Conservation (phyloP, 257 asterid genomes). For the Solanum verrucosum region DNA sequence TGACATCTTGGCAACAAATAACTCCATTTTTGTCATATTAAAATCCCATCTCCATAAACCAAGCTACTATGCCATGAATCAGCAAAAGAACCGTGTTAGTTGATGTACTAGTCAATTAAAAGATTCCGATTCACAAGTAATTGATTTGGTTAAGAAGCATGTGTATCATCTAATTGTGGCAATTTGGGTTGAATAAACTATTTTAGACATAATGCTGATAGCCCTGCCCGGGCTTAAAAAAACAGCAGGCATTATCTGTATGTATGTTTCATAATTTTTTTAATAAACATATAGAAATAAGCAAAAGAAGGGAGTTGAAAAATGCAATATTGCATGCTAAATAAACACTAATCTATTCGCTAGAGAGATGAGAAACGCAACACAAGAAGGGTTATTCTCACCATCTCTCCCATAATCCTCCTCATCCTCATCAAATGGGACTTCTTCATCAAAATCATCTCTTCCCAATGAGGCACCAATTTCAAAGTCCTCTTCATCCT, state of each 20-base stretch:
- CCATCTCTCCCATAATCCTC: conserved; percentile 20
- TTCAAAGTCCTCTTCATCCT: conserved; percentile 82
- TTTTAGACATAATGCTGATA: background rate
- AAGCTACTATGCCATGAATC: background rate
- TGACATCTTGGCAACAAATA: background rate
- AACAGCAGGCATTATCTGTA: background rate
- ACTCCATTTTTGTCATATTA: background rate
- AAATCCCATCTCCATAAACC: background rate
- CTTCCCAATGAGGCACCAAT: conserved; percentile 27
- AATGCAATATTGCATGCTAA: background rate
- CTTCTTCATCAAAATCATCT: conserved; percentile 86
- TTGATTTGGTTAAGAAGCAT: background rate
- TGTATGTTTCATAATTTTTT: background rate
- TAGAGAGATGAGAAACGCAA: background rate
- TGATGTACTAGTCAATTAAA: background rate
- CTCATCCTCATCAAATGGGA: conserved; percentile 56
- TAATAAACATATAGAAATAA: background rate
- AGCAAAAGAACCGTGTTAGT: background rate
- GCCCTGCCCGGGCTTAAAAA: background rate
- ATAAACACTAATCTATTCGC: background rate
- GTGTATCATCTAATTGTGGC: background rate
- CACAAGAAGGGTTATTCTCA: conserved; percentile 30
- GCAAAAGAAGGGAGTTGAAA: background rate
- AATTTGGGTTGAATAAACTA: background rate
- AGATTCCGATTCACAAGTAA: background rate